A percentile compares a stretch with the other conserved stretches of the same genome.
Evolutionary conservation across 345 rosid species (phyloP).

Genomic region (Eucalyptus marginata): DNA sequence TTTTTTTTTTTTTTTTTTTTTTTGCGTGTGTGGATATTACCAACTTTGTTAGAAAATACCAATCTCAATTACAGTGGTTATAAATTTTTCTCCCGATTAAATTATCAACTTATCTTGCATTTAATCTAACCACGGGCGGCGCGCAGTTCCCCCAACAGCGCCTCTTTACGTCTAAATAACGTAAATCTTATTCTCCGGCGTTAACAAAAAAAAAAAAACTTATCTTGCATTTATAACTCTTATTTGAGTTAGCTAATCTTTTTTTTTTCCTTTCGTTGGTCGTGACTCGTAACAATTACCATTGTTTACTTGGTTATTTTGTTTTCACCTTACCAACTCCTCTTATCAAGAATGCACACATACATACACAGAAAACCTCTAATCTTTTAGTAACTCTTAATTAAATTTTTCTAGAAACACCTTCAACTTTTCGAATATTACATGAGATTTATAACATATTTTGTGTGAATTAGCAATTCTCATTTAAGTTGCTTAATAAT

Average conservation of each 20-base stretch:
- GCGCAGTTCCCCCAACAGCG: too few relatives aligned
- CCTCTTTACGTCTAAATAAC: too few relatives aligned
- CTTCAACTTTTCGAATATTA: not conserved
- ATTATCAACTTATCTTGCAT: not conserved
- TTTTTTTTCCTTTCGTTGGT: too few relatives aligned
- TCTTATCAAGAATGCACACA: not conserved
- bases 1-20: fast-evolving
- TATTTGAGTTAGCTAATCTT: not conserved
- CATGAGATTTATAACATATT: not conserved
- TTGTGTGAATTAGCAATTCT: not conserved
- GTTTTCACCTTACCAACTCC: not conserved
- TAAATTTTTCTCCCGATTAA: not conserved
- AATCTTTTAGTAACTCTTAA: not conserved
- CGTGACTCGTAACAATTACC: too few relatives aligned
- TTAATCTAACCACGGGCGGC: too few relatives aligned
- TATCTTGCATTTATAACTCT: not conserved
- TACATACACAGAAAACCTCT: not conserved
- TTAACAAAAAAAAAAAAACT: too few relatives aligned
- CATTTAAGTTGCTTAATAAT: not conserved
- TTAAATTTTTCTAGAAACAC: not conserved
- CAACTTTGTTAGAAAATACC: not conserved
- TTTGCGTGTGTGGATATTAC: not conserved
- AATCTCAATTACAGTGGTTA: not conserved
- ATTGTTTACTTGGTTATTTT: not conserved
- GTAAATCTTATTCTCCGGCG: too few relatives aligned